Evolutionary conservation across 306 rosid species (phyloP), one percentile per base, ranked within the genome.

Genomic region (Vicia villosa): DNA sequence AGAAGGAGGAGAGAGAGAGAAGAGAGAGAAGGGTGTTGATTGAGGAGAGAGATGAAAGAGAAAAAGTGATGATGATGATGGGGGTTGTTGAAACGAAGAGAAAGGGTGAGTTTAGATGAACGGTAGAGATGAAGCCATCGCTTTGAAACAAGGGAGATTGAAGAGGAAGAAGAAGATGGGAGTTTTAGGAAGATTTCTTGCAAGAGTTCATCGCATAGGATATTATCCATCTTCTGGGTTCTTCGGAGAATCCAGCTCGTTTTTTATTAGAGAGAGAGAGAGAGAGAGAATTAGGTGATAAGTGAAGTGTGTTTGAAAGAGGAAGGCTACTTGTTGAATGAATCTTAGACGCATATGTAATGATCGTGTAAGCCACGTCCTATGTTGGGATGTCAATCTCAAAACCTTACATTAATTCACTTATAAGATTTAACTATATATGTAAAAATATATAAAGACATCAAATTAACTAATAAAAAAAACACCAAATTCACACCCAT

Each of bases 71-170:
- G 81, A 38, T 76, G 72, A 16, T 46, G 81, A 38, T 76, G 72
- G 7, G 22, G 22, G 55, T 21, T 21, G 37, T 74, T 24, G 46
- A 88, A 56, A 12, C 77, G 89, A 22, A 94, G 95, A 30, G 95
- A 85, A 32, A 94, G 88, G 38, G 89, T 74, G 60, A 87, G 84
- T 46, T 20, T 84, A 40, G 95, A 88, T 10, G 88, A 74, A 16
- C 98, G 89, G 83, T 69, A 80, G 71, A 94, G 91, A 47, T 34
- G 56, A 54, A 94, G 98, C 98, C 98, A 94, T 10, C 97, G 92
- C 71, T 84, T 90, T 65, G 82, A 90, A 72, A 94, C 97, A 6
- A 94, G 69, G 67, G 95, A 74, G 30, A 94, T 81, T 0, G 92
- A 80, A 5, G 82, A 63, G 0, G 88, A 66, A 0, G 81, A 76